phyloP scores from a whole-genome alignment of 2,329 filamentous ascomycete genomes.

The Aspergillus spinulosporus region DNA sequence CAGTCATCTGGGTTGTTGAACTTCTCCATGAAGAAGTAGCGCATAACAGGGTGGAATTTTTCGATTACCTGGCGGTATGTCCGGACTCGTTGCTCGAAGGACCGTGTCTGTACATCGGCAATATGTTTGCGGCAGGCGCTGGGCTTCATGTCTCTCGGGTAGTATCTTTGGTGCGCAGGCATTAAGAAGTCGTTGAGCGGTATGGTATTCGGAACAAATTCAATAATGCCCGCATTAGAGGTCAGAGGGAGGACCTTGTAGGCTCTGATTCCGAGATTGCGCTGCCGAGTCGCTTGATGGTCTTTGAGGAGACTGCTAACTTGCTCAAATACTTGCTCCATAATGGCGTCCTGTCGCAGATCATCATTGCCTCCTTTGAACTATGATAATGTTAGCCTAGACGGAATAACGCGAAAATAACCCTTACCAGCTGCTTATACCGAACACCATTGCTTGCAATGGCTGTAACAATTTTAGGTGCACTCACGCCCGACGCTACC shows the following conservation, averaged over 20 bases:
- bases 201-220: slow-evolving; percentile 92
- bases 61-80: slow-evolving; percentile 77
- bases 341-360: slow-evolving; percentile 92
- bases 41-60: slow-evolving; percentile 87
- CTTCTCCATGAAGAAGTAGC: slow-evolving; percentile 94
- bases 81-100: slow-evolving; percentile 68
- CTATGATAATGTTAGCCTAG: slow-evolving; percentile 37
- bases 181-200: slow-evolving; percentile 89
- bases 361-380: slow-evolving; percentile 96
- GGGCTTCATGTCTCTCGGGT: slow-evolving; percentile 78
- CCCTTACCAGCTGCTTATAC: slow-evolving; percentile 77
- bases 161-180: slow-evolving; percentile 83
- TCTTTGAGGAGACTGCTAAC: slow-evolving; percentile 86
- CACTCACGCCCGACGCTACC: slow-evolving; percentile 86
- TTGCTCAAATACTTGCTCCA: slow-evolving; percentile 98
- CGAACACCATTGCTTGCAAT: slow-evolving; percentile 72
- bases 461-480: slow-evolving; percentile 88
- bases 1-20: slow-evolving; percentile 94
- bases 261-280: slow-evolving; percentile 85
- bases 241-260: slow-evolving; percentile 96
- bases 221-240: slow-evolving; percentile 82
- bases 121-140: slow-evolving; percentile 78
- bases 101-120: slow-evolving; percentile 66
- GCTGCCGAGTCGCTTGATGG: slow-evolving; percentile 82
- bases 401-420: neutral